Conservation (phyloP, 2,329 filamentous ascomycete genomes). For the Pseudogymnoascus sp. region DNA sequence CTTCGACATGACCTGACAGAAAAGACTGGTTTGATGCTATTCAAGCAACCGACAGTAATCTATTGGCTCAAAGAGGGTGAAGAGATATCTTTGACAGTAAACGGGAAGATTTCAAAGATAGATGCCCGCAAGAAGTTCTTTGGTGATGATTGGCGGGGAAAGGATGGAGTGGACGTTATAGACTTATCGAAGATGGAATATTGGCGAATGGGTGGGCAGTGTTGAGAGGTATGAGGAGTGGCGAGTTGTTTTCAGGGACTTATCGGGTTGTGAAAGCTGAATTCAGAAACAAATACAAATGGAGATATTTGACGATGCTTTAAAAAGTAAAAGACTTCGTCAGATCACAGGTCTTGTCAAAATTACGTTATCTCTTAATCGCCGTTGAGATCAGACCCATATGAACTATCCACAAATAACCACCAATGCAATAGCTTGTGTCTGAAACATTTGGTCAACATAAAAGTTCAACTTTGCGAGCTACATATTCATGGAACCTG, state of each 20-base stretch:
- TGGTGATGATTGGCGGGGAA: slow-evolving; percentile 15
- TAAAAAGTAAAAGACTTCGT: not conserved
- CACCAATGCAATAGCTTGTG: not conserved
- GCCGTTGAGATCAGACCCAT: not conserved
- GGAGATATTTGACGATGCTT: not conserved
- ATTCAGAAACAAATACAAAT: not conserved
- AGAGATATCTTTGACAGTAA: slow-evolving; percentile 16
- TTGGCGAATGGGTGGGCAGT: slow-evolving; percentile 20
- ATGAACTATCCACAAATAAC: not conserved
- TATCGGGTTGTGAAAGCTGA: not conserved
- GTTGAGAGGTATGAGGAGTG: slow-evolving; percentile 9
- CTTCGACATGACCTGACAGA: slow-evolving; percentile 17
- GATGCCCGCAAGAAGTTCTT: slow-evolving; percentile 17
- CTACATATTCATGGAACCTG: not conserved
- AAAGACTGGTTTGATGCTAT: slow-evolving; percentile 15
- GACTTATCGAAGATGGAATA: slow-evolving; percentile 18
- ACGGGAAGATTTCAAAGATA: slow-evolving; percentile 19
- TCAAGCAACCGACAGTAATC: slow-evolving; percentile 19
- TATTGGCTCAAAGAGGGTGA: slow-evolving; percentile 19
- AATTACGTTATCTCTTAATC: not conserved
- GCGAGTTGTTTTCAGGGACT: not conserved
- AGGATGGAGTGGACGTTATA: slow-evolving; percentile 15
- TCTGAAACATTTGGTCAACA: not conserved
- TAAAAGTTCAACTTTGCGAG: not conserved
- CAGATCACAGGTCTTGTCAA: not conserved